Evolutionary conservation across 2,329 filamentous ascomycete genomes (phyloP).

Genomic region (Helotiales sp.): DNA sequence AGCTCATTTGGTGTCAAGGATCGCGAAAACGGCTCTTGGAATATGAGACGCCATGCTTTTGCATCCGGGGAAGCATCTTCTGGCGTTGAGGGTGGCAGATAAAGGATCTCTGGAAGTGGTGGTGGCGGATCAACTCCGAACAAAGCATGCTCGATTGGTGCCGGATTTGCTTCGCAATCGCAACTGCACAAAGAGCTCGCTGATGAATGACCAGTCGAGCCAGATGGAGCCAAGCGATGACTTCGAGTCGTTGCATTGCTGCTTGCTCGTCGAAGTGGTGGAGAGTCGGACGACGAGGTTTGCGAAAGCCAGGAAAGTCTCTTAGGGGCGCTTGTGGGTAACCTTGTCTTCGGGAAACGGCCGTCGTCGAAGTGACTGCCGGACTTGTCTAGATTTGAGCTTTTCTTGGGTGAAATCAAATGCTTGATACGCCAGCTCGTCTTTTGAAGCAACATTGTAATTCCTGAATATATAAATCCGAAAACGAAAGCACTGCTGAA

Average conservation of each 20-base stretch:
- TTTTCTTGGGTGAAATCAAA: constrained; percentile 31
- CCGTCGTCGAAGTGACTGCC: constrained; percentile 13
- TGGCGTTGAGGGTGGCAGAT: constrained; percentile 34
- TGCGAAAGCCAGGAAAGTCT: constrained; percentile 33
- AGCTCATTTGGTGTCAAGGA: constrained; percentile 15
- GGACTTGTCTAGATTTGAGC: constrained; percentile 14
- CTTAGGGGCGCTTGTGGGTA: constrained; percentile 17
- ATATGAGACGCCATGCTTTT: constrained; percentile 36
- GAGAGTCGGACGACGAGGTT: constrained; percentile 16
- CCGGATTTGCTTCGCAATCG: constrained; percentile 44
- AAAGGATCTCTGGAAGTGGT: constrained; percentile 39
- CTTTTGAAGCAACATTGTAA: constrained; percentile 35
- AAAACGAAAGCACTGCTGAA: background rate
- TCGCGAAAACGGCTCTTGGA: constrained; percentile 26
- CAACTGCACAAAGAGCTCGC: constrained; percentile 54
- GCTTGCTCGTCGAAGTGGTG: constrained; percentile 20
- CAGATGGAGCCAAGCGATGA: constrained; percentile 42
- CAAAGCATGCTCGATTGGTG: constrained; percentile 36
- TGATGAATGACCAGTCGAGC: constrained; percentile 48
- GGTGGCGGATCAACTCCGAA: constrained; percentile 23
- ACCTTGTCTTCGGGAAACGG: constrained; percentile 13
- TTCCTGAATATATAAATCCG: background rate
- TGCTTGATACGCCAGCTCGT: constrained; percentile 34
- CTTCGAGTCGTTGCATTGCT: constrained; percentile 24
- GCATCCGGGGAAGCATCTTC: constrained; percentile 29